These are phyloP conservation scores for Penicillium subrubescens DNA, from an alignment of 495 filamentous ascomycete species.

Conservation along the genomic window DNA sequence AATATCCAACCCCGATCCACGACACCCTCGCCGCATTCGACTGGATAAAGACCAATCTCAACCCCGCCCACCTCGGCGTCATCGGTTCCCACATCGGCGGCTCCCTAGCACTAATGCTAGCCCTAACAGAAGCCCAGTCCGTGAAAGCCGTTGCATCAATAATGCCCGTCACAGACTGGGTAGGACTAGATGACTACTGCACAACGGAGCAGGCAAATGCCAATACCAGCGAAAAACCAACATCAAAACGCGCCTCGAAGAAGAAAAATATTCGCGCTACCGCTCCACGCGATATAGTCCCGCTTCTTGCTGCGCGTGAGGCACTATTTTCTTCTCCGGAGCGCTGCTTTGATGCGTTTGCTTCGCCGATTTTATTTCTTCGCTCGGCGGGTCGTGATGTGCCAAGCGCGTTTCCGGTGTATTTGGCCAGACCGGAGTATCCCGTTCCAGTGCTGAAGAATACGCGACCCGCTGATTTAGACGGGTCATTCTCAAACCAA, in stretches of 20 bases:
- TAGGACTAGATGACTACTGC: constrained; percentile 42
- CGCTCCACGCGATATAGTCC: constrained; percentile 37
- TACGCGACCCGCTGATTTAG: neutral
- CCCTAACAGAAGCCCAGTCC: constrained; percentile 56
- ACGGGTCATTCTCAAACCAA: constrained; percentile 3
- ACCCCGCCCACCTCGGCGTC: constrained; percentile 43
- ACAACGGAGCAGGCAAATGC: neutral
- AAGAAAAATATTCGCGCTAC: constrained; percentile 6
- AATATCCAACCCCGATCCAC: constrained; percentile 45
- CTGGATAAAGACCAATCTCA: constrained; percentile 38
- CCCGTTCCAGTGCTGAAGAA: constrained; percentile 34
- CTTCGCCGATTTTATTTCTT: constrained; percentile 60
- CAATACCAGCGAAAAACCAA: neutral
- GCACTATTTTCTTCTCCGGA: constrained; percentile 49
- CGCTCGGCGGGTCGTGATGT: constrained; percentile 49
- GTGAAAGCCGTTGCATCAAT: constrained; percentile 39
- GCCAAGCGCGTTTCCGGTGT: constrained; percentile 36
- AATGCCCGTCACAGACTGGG: constrained; percentile 47
- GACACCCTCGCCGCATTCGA: constrained; percentile 45
- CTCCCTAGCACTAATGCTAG: constrained; percentile 58
- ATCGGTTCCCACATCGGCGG: constrained; percentile 59
- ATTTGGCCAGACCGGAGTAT: constrained; percentile 39
- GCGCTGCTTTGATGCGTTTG: constrained; percentile 60
- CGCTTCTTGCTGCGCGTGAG: constrained; percentile 41
- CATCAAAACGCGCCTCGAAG: constrained; percentile 7